phyloP scores from a whole-genome alignment of 2,329 filamentous ascomycete genomes.

The Cyclaneusma minus region DNA sequence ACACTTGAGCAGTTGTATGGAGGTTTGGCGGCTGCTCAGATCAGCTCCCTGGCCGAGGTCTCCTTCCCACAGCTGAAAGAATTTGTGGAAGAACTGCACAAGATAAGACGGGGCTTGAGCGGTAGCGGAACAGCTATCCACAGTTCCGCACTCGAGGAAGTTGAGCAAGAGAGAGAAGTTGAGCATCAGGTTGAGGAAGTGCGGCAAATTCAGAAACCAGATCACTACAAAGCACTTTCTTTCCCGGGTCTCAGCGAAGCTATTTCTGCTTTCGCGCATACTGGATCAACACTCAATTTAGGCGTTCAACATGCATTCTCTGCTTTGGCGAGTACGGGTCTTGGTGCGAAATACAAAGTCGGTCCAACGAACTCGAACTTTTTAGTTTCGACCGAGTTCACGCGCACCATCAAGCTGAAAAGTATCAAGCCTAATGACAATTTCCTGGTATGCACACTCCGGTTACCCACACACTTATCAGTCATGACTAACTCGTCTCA shows the following conservation, averaged over 20 bases:
- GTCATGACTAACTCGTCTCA: slow-evolving; percentile 2
- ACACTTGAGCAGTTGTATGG: slow-evolving; percentile 43
- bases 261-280: slow-evolving; percentile 28
- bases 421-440: slow-evolving; percentile 22
- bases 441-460: slow-evolving; percentile 22
- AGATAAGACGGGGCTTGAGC: slow-evolving; percentile 20
- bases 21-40: slow-evolving; percentile 12
- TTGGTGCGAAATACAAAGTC: slow-evolving; percentile 22
- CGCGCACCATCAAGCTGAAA: slow-evolving; percentile 24
- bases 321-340: slow-evolving; percentile 22
- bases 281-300: no score
- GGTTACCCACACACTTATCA: slow-evolving; percentile 6
- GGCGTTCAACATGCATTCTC: slow-evolving; percentile 26
- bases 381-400: slow-evolving; percentile 30
- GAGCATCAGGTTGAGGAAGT: slow-evolving; percentile 28
- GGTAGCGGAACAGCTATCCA: slow-evolving; percentile 27
- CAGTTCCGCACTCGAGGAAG: slow-evolving; percentile 40
- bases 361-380: slow-evolving; percentile 15
- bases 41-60: slow-evolving; percentile 8
- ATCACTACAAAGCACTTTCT: slow-evolving; percentile 19
- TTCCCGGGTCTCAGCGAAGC: slow-evolving; percentile 31
- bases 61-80: slow-evolving; percentile 15
- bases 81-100: slow-evolving; percentile 21
- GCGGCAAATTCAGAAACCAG: slow-evolving; percentile 26
- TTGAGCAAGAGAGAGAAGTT: slow-evolving; percentile 28